A percentile compares a stretch with the other conserved stretches of the same genome.
These are phyloP conservation scores for Pseudocercospora vitis DNA, from an alignment of 2,329 filamentous ascomycete genomes.

Conservation along the genomic window DNA sequence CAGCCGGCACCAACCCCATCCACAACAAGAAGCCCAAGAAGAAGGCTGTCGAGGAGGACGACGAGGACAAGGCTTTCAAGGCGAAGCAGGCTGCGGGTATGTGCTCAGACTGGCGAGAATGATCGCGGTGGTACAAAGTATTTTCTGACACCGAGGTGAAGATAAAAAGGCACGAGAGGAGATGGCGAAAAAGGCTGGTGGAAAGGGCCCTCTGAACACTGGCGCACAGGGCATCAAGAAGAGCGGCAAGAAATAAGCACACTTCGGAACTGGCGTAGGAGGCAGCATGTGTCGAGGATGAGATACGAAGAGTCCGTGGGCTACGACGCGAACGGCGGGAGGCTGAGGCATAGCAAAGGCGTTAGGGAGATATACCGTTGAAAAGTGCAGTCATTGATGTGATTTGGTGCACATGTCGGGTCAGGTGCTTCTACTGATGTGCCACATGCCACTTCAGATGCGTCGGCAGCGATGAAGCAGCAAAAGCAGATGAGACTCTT, in stretches of 20 bases:
- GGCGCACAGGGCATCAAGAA: conserved; percentile 94
- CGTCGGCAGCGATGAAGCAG: neutral
- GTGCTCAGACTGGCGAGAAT: conserved; percentile 42
- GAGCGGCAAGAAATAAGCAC: conserved; percentile 87
- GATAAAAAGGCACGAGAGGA: conserved; percentile 73
- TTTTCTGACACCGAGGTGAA: conserved; percentile 27
- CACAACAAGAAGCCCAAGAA: conserved; percentile 84
- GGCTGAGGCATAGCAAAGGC: conserved; percentile 12
- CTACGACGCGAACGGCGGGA: conserved; percentile 10
- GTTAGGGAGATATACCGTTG: conserved; percentile 21
- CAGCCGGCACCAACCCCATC: conserved; percentile 56
- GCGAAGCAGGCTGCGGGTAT: conserved; percentile 82
- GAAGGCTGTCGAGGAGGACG: conserved; percentile 73
- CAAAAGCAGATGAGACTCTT: neutral
- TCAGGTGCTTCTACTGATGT: neutral
- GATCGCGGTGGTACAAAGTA: neutral
- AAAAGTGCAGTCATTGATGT: conserved; percentile 6
- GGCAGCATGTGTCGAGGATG: neutral
- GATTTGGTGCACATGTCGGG: neutral
- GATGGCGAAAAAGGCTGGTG: conserved; percentile 79
- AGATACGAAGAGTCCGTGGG: conserved; percentile 4
- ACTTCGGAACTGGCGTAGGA: neutral
- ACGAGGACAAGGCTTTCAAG: conserved; percentile 79
- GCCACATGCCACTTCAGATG: neutral
- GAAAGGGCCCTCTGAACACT: conserved; percentile 84